These are phyloP conservation scores for Paraurostyla sp. DNA, from an alignment of 73 alveolate genomes.

Conservation along the genomic window DNA sequence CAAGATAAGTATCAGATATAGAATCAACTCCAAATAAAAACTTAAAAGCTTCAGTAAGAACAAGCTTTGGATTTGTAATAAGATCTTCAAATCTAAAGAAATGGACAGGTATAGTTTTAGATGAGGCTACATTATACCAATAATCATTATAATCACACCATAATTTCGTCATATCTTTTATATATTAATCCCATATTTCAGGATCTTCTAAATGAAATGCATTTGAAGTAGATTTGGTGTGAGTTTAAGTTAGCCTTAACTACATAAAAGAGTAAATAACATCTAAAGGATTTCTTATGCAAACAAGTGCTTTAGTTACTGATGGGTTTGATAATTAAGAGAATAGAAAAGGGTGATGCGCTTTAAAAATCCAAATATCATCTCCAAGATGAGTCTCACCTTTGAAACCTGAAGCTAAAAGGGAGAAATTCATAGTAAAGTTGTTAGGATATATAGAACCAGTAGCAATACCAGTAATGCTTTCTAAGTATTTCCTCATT, in stretches of 20 bases:
- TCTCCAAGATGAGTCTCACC: conserved; percentile 60
- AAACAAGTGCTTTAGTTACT: neutral
- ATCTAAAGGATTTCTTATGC: neutral
- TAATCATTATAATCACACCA: neutral
- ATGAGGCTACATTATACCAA: neutral
- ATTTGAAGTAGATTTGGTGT: neutral
- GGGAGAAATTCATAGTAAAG: too few relatives aligned
- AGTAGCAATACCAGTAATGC: neutral
- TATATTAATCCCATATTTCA: neutral
- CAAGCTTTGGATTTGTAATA: neutral
- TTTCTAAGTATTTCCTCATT: conserved; percentile 29
- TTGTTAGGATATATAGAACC: too few relatives aligned
- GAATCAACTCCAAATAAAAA: neutral
- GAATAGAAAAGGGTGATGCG: neutral
- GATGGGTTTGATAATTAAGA: neutral
- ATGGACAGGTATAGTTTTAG: neutral
- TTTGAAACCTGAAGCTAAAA: conserved; percentile 52
- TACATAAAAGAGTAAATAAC: neutral
- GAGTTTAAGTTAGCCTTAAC: neutral
- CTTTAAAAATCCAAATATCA: neutral
- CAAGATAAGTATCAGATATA: neutral
- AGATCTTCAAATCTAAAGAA: neutral
- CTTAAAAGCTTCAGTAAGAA: too few relatives aligned
- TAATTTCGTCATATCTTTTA: neutral
- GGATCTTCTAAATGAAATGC: neutral